Evolutionary conservation across 2,329 filamentous ascomycete genomes (phyloP).

Genomic region (Hymenoscyphus linearis): DNA sequence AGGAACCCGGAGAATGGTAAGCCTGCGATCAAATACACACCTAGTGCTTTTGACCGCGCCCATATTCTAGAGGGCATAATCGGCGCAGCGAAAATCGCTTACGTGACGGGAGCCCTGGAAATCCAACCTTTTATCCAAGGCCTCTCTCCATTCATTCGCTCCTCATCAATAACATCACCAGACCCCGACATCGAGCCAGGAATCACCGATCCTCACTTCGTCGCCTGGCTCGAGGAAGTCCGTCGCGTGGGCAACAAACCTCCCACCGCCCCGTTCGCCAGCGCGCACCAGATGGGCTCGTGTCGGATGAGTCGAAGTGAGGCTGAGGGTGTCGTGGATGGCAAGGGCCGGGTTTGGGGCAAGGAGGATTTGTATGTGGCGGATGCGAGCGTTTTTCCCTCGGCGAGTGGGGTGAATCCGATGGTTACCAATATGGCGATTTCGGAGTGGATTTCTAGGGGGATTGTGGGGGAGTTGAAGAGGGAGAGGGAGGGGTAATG

Average conservation of each 20-base stretch:
- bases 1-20: constrained; percentile 62
- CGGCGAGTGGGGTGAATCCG: constrained; percentile 73
- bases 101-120: constrained; percentile 73
- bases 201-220: constrained; percentile 55
- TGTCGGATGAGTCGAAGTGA: constrained; percentile 59
- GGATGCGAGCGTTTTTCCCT: constrained; percentile 72
- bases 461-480: constrained; percentile 45
- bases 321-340: constrained; percentile 52
- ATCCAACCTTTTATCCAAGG: constrained; percentile 63
- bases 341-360: constrained; percentile 59
- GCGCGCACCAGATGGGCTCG: constrained; percentile 79
- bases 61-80: constrained; percentile 68
- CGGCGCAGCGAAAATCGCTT: constrained; percentile 69
- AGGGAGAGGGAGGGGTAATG: constrained; percentile 5
- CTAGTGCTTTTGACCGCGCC: constrained; percentile 65
- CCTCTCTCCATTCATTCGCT: constrained; percentile 52
- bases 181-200: constrained; percentile 31
- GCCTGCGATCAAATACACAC: constrained; percentile 63
- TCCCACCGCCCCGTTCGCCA: constrained; percentile 51
- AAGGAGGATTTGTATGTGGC: constrained; percentile 61
- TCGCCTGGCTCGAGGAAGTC: constrained; percentile 52
- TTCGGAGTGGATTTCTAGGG: constrained; percentile 58
- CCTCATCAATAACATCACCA: neutral
- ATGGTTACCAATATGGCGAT: constrained; percentile 76
- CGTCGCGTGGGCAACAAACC: constrained; percentile 44